phyloP scores from a whole-genome alignment of 495 filamentous ascomycete species.

The Penicillium psychrofluorescens region DNA sequence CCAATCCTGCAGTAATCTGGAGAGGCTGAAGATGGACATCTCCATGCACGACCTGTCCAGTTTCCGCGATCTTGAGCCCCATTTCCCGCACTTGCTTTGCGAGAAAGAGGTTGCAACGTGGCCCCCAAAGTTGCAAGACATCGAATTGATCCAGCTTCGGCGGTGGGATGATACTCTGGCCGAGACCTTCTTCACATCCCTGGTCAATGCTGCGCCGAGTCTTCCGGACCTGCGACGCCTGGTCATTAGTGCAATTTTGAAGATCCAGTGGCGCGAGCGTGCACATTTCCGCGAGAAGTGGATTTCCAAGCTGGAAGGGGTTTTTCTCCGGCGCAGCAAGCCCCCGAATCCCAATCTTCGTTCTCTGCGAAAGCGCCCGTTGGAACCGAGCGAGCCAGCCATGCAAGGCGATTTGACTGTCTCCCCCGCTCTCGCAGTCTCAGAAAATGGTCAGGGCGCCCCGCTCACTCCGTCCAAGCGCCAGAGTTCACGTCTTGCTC shows the following conservation, averaged over 20 bases:
- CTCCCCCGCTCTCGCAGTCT: conserved; percentile 1
- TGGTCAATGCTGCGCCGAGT: conserved; percentile 58
- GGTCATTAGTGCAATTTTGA: conserved; percentile 62
- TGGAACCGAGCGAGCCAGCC: neutral
- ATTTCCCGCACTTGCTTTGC: conserved; percentile 56
- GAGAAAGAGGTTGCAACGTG: conserved; percentile 60
- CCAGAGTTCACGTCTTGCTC: conserved; percentile 34
- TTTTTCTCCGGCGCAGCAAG: conserved; percentile 53
- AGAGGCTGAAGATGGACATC: conserved; percentile 64
- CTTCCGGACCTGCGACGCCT: conserved; percentile 60
- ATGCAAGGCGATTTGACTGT: neutral
- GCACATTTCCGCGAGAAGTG: conserved; percentile 66
- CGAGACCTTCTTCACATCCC: conserved; percentile 66
- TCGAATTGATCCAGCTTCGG: conserved; percentile 69
- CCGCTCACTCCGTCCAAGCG: conserved; percentile 25
- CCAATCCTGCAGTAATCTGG: conserved; percentile 56
- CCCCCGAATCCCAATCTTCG: conserved; percentile 40
- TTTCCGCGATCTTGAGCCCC: conserved; percentile 62
- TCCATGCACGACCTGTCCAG: conserved; percentile 54
- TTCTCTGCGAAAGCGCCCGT: conserved; percentile 13
- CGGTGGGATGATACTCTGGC: conserved; percentile 60
- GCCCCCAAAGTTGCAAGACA: conserved; percentile 58
- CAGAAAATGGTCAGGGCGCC: conserved; percentile 7
- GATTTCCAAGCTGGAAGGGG: conserved; percentile 52
- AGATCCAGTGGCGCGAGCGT: conserved; percentile 71